Percentiles rank a stretch among this genome's conserved stretches.
Conservation (phyloP, 2,329 filamentous ascomycete genomes). For the Beauveria rudraprayagi region DNA sequence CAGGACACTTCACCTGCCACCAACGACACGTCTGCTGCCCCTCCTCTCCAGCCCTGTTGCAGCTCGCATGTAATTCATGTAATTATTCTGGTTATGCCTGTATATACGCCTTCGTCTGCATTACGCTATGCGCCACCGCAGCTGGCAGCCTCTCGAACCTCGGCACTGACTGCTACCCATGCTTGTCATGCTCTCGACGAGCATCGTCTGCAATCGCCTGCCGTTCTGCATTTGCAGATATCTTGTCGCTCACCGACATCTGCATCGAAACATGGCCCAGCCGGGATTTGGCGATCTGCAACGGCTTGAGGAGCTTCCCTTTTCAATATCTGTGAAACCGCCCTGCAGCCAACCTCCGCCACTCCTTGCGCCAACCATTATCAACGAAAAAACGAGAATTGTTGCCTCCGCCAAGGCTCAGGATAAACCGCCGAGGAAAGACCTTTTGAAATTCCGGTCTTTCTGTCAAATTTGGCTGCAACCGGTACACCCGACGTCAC, state of each 20-base stretch:
- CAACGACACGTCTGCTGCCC: background rate
- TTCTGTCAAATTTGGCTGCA: background rate
- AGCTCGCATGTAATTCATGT: background rate
- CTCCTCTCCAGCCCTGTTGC: slow-evolving; percentile 4
- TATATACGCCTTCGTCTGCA: background rate
- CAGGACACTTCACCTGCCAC: background rate
- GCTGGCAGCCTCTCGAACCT: background rate
- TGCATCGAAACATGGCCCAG: background rate
- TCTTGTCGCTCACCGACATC: slow-evolving; percentile 3
- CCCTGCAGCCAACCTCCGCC: background rate
- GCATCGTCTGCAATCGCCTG: background rate
- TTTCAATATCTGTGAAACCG: slow-evolving; percentile 6
- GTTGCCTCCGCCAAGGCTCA: background rate
- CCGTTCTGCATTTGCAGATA: background rate
- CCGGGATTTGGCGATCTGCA: background rate
- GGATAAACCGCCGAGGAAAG: slow-evolving; percentile 2
- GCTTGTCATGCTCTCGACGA: background rate
- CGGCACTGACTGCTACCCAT: background rate
- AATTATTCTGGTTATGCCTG: background rate
- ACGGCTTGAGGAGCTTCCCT: background rate
- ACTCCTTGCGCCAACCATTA: background rate
- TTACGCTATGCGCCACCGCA: background rate
- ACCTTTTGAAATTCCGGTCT: background rate
- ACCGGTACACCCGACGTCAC: background rate
- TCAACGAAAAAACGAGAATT: background rate